Evolutionary conservation across 1,139 yeast species (phyloP).

Genomic region (Debaryomyces subglobosus): DNA sequence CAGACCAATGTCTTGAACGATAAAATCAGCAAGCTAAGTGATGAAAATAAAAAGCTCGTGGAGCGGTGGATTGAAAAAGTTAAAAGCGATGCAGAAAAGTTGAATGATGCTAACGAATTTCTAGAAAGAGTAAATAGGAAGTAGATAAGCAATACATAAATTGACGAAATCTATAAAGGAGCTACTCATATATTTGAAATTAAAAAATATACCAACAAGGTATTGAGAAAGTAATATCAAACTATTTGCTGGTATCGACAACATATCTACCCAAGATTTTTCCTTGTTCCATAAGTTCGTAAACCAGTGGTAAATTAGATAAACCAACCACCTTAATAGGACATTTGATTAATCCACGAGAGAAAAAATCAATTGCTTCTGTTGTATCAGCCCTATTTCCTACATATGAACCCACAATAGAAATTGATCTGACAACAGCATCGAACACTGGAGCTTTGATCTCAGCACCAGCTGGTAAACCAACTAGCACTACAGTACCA

Average conservation of each 20-base stretch:
- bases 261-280: conserved; percentile 77
- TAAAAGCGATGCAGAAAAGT: conserved; percentile 57
- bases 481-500: conserved; percentile 75
- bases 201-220: neutral
- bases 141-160: conserved; percentile 11
- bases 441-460: conserved; percentile 65
- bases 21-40: conserved; percentile 9
- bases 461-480: conserved; percentile 74
- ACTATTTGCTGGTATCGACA: conserved; percentile 64
- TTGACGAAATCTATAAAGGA: neutral
- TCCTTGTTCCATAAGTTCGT: conserved; percentile 71
- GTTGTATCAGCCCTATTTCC: conserved; percentile 81
- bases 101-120: conserved; percentile 58
- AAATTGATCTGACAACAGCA: conserved; percentile 65
- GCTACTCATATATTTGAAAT: neutral
- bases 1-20: conserved; percentile 64
- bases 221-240: neutral
- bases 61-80: conserved; percentile 64
- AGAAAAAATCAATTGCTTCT: conserved; percentile 74
- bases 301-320: conserved; percentile 63
- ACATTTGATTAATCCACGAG: conserved; percentile 68
- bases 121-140: conserved; percentile 7
- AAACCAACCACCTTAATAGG: conserved; percentile 73
- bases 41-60: conserved; percentile 58
- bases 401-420: conserved; percentile 72